Percentiles rank a stretch among this genome's conserved stretches.
These are phyloP conservation scores for Hysterangium stoloniferum DNA, from an alignment of 768 basidiomycete species.

Conservation along the genomic window DNA sequence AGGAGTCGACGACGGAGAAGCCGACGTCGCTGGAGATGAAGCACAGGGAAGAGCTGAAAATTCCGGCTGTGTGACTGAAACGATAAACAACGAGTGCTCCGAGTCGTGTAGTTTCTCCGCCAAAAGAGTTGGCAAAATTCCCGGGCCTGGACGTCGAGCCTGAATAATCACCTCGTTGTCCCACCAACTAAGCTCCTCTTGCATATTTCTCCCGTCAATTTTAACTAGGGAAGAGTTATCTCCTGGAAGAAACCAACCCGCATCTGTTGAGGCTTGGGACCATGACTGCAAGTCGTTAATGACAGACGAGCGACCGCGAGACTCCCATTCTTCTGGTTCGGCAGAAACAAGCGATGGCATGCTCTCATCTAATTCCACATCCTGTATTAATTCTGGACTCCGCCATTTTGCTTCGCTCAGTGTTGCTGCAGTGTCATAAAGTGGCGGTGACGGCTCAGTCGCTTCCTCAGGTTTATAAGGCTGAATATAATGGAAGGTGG, in stretches of 20 bases:
- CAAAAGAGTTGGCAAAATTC: slow-evolving; percentile 60
- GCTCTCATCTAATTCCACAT: not conserved
- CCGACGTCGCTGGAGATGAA: slow-evolving; percentile 19
- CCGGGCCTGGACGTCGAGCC: slow-evolving; percentile 55
- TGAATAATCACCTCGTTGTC: slow-evolving; percentile 39
- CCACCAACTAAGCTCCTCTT: slow-evolving; percentile 69
- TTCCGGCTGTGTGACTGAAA: slow-evolving; percentile 35
- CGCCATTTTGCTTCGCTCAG: slow-evolving; percentile 5
- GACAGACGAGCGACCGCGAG: slow-evolving; percentile 1
- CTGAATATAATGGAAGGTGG: slow-evolving; percentile 6
- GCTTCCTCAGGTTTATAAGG: not conserved
- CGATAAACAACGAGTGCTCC: slow-evolving; percentile 62
- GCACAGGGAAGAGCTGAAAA: slow-evolving; percentile 20
- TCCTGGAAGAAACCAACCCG: too few relatives aligned
- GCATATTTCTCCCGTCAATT: slow-evolving; percentile 53
- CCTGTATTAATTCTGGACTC: slow-evolving; percentile 1
- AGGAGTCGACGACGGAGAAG: slow-evolving; percentile 10
- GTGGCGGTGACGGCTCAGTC: not conserved
- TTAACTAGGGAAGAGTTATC: slow-evolving; percentile 18
- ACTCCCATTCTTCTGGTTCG: not conserved
- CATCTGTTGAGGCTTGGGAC: too few relatives aligned
- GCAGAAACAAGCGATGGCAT: not conserved
- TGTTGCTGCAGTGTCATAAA: not conserved
- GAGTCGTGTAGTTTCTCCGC: slow-evolving; percentile 63
- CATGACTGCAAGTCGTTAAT: not conserved